Base-by-base conservation (phyloP, 225 moss, liverwort and hornwort genomes). In the Neckera pumila region DNA sequence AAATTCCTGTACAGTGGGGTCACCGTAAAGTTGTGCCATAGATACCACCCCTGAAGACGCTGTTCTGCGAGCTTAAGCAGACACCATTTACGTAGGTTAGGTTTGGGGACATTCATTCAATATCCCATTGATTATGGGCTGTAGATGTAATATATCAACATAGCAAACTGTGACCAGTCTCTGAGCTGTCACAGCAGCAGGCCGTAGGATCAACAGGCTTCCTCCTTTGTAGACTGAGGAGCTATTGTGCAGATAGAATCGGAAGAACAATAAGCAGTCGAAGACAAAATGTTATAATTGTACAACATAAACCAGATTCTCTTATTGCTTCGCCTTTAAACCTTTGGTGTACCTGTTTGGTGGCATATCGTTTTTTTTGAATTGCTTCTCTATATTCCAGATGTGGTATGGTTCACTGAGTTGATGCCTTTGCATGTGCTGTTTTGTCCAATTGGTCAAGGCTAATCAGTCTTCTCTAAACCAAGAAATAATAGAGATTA, bases 101-200 rank as follows among this genome's bases (percentile, higher is more conserved):
- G 73, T 61, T 67, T 82, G 89, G 89, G 93, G 93, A 92, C 88
- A 90, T 92, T 92, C 86, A 92, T 92, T 92, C 75, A 89, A 92
- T 62, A 79, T 85, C 93, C 93, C 89, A 89, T 88, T 88, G 86
- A 93, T 93, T 91, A 92, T 90, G 87, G 89, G 91, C 84, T 73
- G 85, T 86, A 87, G 88, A 79, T 93, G 93, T 93, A 93, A 88
- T 86, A 93, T 93, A 93, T 56, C 57, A 69, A 81, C 69, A 86
- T 90, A 89, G 83, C 75, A 84, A 63, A 84, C 72, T 88, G 84
- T 43, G 83, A 70, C 82, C 54, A 89, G 90, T 78, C 85, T 93
- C 56, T 60, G 79, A 89, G 87, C 83, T 74, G 82, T 79, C 40
- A 11, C 69, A 82, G 88, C 86, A 79, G 88, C 84, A 84, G 88